These are phyloP conservation scores for Scytalidium sp. DNA, from an alignment of 2,329 filamentous ascomycete genomes.

Conservation along the genomic window DNA sequence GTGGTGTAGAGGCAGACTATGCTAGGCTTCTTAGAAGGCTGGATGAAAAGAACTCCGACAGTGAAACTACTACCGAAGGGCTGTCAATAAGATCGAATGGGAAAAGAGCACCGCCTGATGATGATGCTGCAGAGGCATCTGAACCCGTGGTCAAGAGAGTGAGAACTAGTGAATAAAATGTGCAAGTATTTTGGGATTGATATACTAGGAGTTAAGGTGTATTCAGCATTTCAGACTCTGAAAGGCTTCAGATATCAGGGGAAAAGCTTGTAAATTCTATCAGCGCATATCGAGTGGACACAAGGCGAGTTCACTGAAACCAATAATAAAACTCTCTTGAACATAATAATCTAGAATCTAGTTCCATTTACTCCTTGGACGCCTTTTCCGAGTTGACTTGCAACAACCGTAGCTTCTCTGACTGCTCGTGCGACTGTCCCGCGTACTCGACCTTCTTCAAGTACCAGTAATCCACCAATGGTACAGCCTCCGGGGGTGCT, in stretches of 20 bases:
- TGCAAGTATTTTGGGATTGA: neutral
- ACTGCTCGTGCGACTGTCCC: conserved; percentile 66
- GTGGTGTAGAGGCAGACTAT: conserved; percentile 70
- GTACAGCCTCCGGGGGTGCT: conserved; percentile 36
- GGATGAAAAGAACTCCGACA: conserved; percentile 8
- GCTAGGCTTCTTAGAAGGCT: conserved; percentile 51
- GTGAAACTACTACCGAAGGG: neutral
- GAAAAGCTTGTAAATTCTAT: neutral
- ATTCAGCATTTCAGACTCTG: neutral
- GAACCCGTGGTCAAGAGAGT: neutral
- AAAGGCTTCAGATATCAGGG: neutral
- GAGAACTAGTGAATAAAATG: neutral
- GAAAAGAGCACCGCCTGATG: conserved; percentile 1
- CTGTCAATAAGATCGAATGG: neutral
- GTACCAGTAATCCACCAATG: conserved; percentile 67
- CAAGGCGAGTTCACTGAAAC: neutral
- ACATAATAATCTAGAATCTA: conserved; percentile 24
- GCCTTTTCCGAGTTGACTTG: conserved; percentile 58
- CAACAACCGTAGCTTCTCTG: conserved; percentile 67
- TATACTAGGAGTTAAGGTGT: neutral
- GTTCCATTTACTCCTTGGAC: conserved; percentile 47
- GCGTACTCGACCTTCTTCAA: conserved; percentile 71
- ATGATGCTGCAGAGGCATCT: neutral
- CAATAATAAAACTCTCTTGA: neutral
- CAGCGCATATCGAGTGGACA: neutral